Evolutionary conservation across 148 eudicot genomes (phyloP).

Genomic region (Cornus kousa): DNA sequence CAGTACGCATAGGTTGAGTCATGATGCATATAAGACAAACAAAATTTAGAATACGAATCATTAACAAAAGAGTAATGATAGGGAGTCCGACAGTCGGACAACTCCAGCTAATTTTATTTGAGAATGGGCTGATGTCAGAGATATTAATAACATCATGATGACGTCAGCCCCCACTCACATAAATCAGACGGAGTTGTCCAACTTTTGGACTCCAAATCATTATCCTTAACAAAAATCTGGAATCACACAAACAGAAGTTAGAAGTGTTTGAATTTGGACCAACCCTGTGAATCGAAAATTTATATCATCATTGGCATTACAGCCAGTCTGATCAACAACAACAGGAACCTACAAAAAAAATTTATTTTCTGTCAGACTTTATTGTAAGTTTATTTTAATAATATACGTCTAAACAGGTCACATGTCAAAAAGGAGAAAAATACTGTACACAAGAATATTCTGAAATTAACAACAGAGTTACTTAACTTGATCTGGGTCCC

Average conservation of each 20-base stretch:
- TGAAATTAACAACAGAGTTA: constrained; percentile 7
- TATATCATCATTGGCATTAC: constrained; percentile 95
- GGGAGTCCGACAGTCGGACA: too few relatives aligned
- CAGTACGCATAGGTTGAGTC: constrained; percentile 3
- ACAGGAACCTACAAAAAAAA: constrained; percentile 61
- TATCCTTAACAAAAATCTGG: not conserved
- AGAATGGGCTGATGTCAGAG: too few relatives aligned
- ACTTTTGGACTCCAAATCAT: too few relatives aligned
- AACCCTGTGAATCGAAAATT: constrained; percentile 96
- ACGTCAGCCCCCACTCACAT: too few relatives aligned
- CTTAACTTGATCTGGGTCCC: constrained; percentile 88
- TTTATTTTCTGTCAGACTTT: constrained; percentile 16
- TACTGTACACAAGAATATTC: not conserved
- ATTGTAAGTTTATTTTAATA: constrained; percentile 8
- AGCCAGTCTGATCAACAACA: constrained; percentile 75
- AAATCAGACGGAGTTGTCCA: too few relatives aligned
- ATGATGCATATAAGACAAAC: not conserved
- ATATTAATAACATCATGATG: too few relatives aligned
- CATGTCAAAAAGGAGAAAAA: constrained; percentile 8
- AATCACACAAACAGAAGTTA: not conserved
- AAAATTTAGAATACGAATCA: not conserved
- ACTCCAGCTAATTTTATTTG: too few relatives aligned
- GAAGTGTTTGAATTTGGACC: constrained; percentile 14
- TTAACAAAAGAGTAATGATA: too few relatives aligned
- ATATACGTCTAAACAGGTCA: constrained; percentile 1